Conservation (phyloP, 1,284 basidiomycete species). For the Inonotus hispidus region DNA sequence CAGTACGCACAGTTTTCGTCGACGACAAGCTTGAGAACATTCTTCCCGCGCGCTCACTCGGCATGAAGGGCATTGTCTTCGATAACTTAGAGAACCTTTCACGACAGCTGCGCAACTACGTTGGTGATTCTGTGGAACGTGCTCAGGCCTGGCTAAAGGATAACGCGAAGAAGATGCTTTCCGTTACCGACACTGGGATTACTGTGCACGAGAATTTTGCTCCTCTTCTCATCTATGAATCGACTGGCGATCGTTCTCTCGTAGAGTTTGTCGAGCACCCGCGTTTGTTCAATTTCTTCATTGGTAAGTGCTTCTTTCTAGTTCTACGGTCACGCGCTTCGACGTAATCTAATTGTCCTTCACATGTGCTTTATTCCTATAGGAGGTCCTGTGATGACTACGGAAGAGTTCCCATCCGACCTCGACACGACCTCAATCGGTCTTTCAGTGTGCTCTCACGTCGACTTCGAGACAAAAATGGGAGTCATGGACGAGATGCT, state of each 20-base stretch:
- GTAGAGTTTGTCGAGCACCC: constrained; percentile 39
- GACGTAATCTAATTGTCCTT: constrained; percentile 3
- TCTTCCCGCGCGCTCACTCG: constrained; percentile 48
- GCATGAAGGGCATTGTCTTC: constrained; percentile 49
- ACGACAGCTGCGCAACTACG: constrained; percentile 40
- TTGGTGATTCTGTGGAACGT: constrained; percentile 41
- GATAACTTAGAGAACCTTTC: constrained; percentile 38
- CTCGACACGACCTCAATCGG: constrained; percentile 49
- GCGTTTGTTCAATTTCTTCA: constrained; percentile 51
- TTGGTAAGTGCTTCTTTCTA: constrained; percentile 28
- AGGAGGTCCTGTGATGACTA: constrained; percentile 30
- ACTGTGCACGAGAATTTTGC: constrained; percentile 49
- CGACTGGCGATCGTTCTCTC: constrained; percentile 42
- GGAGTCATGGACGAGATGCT: constrained; percentile 53
- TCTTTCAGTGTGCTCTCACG: constrained; percentile 34
- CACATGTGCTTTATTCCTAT: not conserved
- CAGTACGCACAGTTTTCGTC: constrained; percentile 43
- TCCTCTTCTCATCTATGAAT: constrained; percentile 53
- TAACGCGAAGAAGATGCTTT: constrained; percentile 39
- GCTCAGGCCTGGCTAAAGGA: constrained; percentile 36
- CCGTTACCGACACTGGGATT: constrained; percentile 39
- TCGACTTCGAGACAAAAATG: constrained; percentile 31
- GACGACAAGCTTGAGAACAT: constrained; percentile 61
- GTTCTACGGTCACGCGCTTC: not conserved
- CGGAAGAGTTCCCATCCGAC: constrained; percentile 42